Evolutionary conservation across 2,329 filamentous ascomycete genomes (phyloP).

Genomic region (Magnaporthiopsis rhizophila): DNA sequence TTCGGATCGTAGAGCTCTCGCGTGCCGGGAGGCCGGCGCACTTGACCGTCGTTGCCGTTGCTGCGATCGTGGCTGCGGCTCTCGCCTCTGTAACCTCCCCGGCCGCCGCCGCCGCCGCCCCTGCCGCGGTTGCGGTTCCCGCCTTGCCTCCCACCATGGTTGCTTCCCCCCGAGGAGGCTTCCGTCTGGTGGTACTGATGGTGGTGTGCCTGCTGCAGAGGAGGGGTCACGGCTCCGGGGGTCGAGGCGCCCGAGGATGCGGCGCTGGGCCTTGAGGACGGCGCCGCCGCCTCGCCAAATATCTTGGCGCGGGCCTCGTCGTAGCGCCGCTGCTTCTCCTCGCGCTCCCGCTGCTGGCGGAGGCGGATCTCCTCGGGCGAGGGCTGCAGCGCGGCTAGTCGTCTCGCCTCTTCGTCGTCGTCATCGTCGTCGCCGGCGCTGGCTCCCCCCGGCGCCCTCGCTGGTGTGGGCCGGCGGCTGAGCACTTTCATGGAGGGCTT

Average conservation of each 20-base stretch:
- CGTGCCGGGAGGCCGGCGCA: conserved; percentile 22
- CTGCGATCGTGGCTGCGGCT: conserved; percentile 1
- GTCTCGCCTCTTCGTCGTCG: conserved; percentile 59
- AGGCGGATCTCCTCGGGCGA: conserved; percentile 70
- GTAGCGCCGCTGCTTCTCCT: conserved; percentile 86
- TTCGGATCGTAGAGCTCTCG: conserved; percentile 73
- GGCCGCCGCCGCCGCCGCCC: conserved; percentile 39
- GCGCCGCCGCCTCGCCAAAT: conserved; percentile 52
- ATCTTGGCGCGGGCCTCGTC: conserved; percentile 83
- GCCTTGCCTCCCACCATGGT: background rate
- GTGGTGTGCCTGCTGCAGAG: conserved; percentile 21
- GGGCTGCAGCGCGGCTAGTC: conserved; percentile 44
- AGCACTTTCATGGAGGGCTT: conserved; percentile 79
- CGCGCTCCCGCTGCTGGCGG: conserved; percentile 69
- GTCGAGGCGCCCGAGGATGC: conserved; percentile 49
- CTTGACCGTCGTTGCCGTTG: conserved; percentile 20
- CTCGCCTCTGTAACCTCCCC: conserved; percentile 4
- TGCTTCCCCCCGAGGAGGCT: background rate
- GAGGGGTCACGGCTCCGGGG: conserved; percentile 55
- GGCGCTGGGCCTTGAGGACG: conserved; percentile 8
- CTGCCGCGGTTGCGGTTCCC: conserved; percentile 23
- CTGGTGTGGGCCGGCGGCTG: conserved; percentile 66
- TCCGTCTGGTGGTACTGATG: background rate
- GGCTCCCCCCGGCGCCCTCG: conserved; percentile 15
- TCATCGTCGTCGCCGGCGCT: conserved; percentile 35